Percentiles rank a stretch among this genome's conserved stretches.
Evolutionary conservation across 345 rosid genomes (phyloP).

Genomic region (Camelina neglecta): DNA sequence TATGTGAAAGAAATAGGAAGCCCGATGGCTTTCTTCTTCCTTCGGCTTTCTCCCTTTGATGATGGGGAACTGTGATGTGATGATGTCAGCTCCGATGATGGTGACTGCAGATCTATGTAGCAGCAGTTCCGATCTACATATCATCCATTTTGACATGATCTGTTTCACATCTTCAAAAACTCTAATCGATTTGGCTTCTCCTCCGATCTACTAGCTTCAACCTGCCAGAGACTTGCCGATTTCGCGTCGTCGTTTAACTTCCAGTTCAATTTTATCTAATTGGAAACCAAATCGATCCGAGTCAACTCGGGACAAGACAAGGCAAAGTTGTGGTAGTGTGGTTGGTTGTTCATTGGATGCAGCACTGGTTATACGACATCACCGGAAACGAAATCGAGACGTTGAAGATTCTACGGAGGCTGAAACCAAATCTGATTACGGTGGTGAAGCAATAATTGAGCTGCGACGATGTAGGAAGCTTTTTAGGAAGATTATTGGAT

Average conservation of each 20-base stretch:
- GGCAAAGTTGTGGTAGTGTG: constrained; percentile 63
- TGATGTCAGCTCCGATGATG: too few relatives aligned
- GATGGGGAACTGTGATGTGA: too few relatives aligned
- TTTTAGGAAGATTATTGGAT: constrained; percentile 82
- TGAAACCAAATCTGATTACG: constrained; percentile 78
- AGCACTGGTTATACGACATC: constrained; percentile 84
- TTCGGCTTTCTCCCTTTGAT: too few relatives aligned
- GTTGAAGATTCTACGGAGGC: constrained; percentile 24
- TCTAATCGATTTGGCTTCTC: constrained; percentile 84
- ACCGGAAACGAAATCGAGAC: constrained; percentile 67
- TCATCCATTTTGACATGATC: neutral
- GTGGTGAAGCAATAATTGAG: constrained; percentile 83
- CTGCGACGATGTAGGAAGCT: constrained; percentile 61
- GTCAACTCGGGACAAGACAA: constrained; percentile 64
- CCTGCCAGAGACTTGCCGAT: constrained; percentile 83
- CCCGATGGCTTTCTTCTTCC: too few relatives aligned
- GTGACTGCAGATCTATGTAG: too few relatives aligned
- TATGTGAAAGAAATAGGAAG: too few relatives aligned
- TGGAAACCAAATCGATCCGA: constrained; percentile 57
- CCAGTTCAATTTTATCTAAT: constrained; percentile 80
- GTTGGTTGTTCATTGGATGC: constrained; percentile 84
- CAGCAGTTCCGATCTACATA: too few relatives aligned
- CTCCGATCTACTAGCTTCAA: constrained; percentile 71
- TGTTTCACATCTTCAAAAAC: constrained; percentile 86
- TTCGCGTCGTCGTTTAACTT: constrained; percentile 75